phyloP scores from a whole-genome alignment of 345 rosid genomes.

The Barbarea vulgaris region DNA sequence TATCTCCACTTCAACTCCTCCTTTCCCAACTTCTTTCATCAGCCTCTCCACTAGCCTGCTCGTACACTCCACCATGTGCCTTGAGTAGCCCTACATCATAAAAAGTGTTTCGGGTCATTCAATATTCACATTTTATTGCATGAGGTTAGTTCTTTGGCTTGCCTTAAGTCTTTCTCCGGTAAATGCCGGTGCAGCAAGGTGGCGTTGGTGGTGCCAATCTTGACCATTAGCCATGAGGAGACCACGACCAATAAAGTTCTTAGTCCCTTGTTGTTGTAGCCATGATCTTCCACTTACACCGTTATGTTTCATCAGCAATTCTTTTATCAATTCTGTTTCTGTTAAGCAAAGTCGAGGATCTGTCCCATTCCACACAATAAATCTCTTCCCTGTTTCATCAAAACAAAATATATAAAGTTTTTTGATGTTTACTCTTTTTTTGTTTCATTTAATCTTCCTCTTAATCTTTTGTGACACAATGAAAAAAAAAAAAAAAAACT shows the following conservation, averaged over 20 bases:
- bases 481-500: background rate
- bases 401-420: background rate
- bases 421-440: background rate
- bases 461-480: background rate
- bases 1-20: conserved; percentile 73
- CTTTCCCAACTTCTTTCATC: conserved; percentile 50
- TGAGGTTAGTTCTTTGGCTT: conserved; percentile 22
- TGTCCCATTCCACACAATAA: conserved; percentile 83
- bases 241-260: conserved; percentile 82
- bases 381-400: conserved; percentile 66
- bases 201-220: conserved; percentile 71
- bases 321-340: conserved; percentile 80
- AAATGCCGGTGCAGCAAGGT: conserved; percentile 62
- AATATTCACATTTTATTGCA: background rate
- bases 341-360: conserved; percentile 90
- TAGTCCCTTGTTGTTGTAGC: conserved; percentile 89
- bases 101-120: background rate
- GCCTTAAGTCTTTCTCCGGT: conserved; percentile 68
- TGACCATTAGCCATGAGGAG: conserved; percentile 78
- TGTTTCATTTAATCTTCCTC: background rate
- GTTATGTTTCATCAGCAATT: conserved; percentile 68
- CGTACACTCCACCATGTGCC: conserved; percentile 86
- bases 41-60: conserved; percentile 59
- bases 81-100: conserved; percentile 59
- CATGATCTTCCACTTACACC: conserved; percentile 83